Evolutionary conservation across 495 filamentous ascomycete species (phyloP), one percentile per base, ranked within the genome.

Genomic region (Hypoxylon cercidicola): DNA sequence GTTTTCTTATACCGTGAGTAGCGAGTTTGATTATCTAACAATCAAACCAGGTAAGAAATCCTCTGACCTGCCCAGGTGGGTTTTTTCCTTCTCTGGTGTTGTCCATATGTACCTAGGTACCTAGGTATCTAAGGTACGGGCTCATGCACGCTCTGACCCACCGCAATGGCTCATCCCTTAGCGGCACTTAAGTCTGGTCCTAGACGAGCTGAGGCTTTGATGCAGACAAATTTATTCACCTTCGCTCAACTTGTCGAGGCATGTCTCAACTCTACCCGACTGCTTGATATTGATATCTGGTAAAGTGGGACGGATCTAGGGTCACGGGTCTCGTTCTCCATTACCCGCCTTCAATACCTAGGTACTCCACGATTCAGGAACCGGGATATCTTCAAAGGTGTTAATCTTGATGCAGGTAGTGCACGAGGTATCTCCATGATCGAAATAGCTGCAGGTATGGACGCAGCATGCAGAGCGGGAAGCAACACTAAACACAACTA

Each of bases 111-210:
- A 32, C 10, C 7, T 10, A 32, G 30, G 30, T 32, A 25, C 30
- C 30, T 32, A 32, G 3, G 25, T 28, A 32, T 9, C 3, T 32
- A 32, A 3, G 30, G 30, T 8, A 39, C 21, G 43, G 35, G 65
- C 56, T 61, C 65, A 69, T 69, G 60, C 61, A 66, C 66, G 66
- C 66, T 69, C 61, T 69, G 66, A 57, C 66, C 66, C 66, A 58
- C 41, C 34, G 40, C 48, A 9, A 39, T 66, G 52, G 66, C 50
- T 66, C 66, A 64, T 64, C 55, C 55, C 50, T 53, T 51, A 32
- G 30, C 30, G 30, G 30, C 30, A 32, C 30, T 32, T 32, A 25
- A 25, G n/a, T n/a, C 5, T 25, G 9, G 30, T 32, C 3, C 30
- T 32, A 1, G 30, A 32, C 30, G 10, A 32, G 30, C 30, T 32